Conservation (phyloP, 2,329 filamentous ascomycete species). For the Botrytis squamosa region DNA sequence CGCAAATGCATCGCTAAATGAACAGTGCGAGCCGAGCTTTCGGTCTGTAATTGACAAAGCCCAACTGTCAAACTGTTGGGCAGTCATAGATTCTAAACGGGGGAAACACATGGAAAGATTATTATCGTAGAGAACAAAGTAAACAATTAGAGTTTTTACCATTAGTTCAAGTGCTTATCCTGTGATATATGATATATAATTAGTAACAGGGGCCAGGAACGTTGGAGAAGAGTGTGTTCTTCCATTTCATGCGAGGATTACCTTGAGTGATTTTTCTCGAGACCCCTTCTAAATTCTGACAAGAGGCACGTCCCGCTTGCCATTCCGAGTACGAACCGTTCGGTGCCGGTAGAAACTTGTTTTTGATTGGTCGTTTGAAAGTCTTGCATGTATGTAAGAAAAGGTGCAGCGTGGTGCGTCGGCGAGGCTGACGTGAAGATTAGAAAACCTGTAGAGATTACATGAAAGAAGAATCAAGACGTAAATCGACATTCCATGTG, state of each 20-base stretch:
- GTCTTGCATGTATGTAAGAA: background rate
- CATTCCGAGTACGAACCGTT: background rate
- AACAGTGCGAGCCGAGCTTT: background rate
- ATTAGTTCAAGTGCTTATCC: background rate
- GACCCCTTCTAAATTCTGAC: background rate
- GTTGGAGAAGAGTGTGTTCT: background rate
- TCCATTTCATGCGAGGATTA: background rate
- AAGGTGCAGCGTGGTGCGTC: background rate
- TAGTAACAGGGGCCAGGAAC: background rate
- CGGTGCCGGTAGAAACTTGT: background rate
- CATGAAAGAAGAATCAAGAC: background rate
- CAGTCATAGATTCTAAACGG: background rate
- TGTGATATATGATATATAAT: background rate
- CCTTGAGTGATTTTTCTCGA: background rate
- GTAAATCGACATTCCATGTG: too few species aligned
- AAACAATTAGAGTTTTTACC: background rate
- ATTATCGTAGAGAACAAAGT: background rate
- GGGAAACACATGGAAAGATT: background rate
- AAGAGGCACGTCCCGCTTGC: background rate
- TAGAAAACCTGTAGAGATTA: background rate
- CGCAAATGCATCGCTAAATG: background rate
- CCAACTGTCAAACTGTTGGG: background rate
- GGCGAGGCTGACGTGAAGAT: background rate
- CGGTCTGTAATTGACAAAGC: background rate
- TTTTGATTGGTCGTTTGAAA: background rate